Evolutionary conservation across 306 rosid species (phyloP).

Genomic region (Inga laurina): DNA sequence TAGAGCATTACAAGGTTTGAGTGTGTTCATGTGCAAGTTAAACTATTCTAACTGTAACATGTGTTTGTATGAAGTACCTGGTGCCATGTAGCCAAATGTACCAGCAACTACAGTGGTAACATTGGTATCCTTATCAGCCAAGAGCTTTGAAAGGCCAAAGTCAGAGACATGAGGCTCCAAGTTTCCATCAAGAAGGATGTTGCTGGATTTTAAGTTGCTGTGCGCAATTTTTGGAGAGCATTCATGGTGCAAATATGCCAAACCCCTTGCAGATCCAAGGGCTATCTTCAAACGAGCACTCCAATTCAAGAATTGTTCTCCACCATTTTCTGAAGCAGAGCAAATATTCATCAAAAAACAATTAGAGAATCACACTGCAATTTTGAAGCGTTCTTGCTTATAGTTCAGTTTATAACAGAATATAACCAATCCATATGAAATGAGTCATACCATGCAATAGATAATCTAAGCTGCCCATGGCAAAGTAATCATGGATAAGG

Average conservation of each 20-base stretch:
- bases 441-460: conserved; percentile 77
- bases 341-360: neutral
- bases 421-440: neutral
- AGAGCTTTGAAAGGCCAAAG: conserved; percentile 93
- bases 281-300: conserved; percentile 75
- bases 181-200: conserved; percentile 84
- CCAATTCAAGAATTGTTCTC: conserved; percentile 65
- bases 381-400: neutral
- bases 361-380: neutral
- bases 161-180: conserved; percentile 90
- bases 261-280: conserved; percentile 95
- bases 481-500: conserved; percentile 81
- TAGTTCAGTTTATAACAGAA: neutral
- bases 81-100: conserved; percentile 95
- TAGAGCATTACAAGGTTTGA: neutral
- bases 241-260: conserved; percentile 91
- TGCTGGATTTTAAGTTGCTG: conserved; percentile 93
- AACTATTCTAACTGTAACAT: neutral
- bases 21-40: neutral
- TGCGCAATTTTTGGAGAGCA: conserved; percentile 90
- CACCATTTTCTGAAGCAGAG: conserved; percentile 41
- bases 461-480: conserved; percentile 84
- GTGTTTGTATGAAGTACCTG: conserved; percentile 54
- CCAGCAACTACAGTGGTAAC: conserved; percentile 99
- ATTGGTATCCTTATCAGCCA: conserved; percentile 92